Evolutionary conservation across 164 flowering plant genomes (phyloP).

Genomic region (Buxus sempervirens): DNA sequence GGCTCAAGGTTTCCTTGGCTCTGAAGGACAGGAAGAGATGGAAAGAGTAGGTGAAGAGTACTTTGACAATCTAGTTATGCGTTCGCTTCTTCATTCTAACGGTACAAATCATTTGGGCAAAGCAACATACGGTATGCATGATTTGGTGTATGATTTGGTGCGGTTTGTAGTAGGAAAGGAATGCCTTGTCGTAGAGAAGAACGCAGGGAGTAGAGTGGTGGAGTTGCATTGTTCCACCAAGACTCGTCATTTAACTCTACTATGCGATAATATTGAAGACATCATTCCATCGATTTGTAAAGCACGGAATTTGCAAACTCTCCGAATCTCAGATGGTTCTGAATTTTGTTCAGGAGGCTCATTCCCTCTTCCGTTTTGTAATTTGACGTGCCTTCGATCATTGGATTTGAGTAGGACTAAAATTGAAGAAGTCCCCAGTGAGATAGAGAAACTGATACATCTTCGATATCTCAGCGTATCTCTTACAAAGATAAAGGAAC

Average conservation of each 20-base stretch:
- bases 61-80: background rate
- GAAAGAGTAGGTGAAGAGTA: background rate
- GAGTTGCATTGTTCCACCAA: background rate
- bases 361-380: background rate
- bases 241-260: background rate
- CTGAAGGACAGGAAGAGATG: background rate
- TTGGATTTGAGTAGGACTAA: background rate
- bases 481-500: background rate
- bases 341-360: background rate
- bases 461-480: background rate
- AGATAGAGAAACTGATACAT: background rate
- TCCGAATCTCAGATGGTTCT: background rate
- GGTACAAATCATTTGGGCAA: background rate
- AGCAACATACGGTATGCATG: background rate
- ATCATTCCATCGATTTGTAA: background rate
- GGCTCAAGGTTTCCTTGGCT: slow-evolving; percentile 9
- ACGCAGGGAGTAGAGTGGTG: too few relatives aligned
- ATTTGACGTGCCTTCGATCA: background rate
- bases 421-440: background rate
- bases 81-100: background rate
- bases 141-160: background rate
- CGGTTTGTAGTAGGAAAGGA: background rate
- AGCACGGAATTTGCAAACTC: background rate
- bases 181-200: background rate
- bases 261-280: background rate